Conservation (phyloP, 1,139 yeast genomes). For the Protomyces arabidopsidicola region DNA sequence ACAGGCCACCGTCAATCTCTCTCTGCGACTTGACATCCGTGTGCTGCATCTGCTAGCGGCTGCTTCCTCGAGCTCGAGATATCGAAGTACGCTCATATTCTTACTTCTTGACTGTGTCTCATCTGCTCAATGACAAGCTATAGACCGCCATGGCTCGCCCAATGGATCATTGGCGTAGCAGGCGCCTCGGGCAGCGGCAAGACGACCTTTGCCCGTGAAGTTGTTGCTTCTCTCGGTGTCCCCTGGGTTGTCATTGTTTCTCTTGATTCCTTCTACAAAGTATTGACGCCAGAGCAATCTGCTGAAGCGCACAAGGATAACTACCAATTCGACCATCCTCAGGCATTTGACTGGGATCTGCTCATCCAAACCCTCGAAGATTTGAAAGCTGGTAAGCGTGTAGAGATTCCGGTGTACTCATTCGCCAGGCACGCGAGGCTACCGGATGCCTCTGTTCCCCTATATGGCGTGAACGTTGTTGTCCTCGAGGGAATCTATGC, state of each 20-base stretch:
- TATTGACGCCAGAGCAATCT: slow-evolving; percentile 59
- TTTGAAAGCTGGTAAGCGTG: slow-evolving; percentile 54
- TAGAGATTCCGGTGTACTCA: slow-evolving; percentile 81
- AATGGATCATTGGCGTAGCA: slow-evolving; percentile 90
- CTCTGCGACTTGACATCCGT: no score
- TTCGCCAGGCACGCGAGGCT: slow-evolving; percentile 60
- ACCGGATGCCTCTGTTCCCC: slow-evolving; percentile 54
- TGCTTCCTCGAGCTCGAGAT: no score
- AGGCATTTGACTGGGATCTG: slow-evolving; percentile 62
- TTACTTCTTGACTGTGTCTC: no score
- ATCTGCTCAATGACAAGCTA: background rate
- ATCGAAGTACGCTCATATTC: no score
- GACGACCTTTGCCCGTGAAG: slow-evolving; percentile 81
- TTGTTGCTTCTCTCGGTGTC: slow-evolving; percentile 64
- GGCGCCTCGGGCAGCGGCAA: slow-evolving; percentile 96
- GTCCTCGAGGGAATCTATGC: slow-evolving; percentile 90
- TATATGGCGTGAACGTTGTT: slow-evolving; percentile 94
- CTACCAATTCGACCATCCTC: slow-evolving; percentile 83
- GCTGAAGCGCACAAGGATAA: slow-evolving; percentile 58
- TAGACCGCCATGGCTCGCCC: slow-evolving; percentile 90
- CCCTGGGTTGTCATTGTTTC: slow-evolving; percentile 96
- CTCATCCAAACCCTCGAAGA: slow-evolving; percentile 59
- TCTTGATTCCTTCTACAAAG: slow-evolving; percentile 84
- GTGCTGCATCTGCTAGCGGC: no score
- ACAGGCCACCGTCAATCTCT: no score